Evolutionary conservation across 2,329 filamentous ascomycete genomes (phyloP), one percentile per base, ranked within the genome.

Genomic region (Alternaria hordeiaustralica): DNA sequence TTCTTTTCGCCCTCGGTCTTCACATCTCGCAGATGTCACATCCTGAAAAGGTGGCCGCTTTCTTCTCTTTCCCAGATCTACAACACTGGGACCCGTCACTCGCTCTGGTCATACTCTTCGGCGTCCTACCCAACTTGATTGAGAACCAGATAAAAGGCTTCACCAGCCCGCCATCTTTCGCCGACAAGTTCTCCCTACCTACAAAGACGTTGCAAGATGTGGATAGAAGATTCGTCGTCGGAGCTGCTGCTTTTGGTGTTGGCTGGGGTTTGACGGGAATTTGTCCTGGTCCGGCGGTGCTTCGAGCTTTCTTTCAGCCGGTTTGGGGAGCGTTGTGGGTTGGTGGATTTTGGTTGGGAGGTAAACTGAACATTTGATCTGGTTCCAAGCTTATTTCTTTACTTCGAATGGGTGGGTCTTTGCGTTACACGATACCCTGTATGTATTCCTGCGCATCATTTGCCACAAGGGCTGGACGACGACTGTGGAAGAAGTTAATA

Each of bases 11-110:
- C 1, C 76, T 86, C 1, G 85, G 85, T 2, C 79, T 87, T 4
- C 75, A 85, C 30, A 81, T 87, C 47, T 82, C 82, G 4, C 84
- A 84, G 15, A 86, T 87, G 85, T 80, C 84, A 0, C 77, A 83
- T 26, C 81, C 85, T 0, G 75, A 77, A 0, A 87, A 87, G 69
- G 84, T 87, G 2, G 72, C 84, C 15, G 77, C 83, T 1, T 87
- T 87, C 72, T 84, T 87, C 53, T 76, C 80, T 18, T 80, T 82
- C 7, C 80, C 84, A 7, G 68, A 75, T 3, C 71, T 81, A 33
- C 61, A 76, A 9, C 78, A 77, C 5, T 85, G 84, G 72, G 85
- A 87, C 69, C 85, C 85, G 0, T 86, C 84, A 0, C 76, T 87
- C 23, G 78, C 75, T 0, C 73, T 86, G 21, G 76, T 87, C 1